Evolutionary conservation across 306 rosid species (phyloP), one percentile per base, ranked within the genome.

Genomic region (Fragaria vesca): DNA sequence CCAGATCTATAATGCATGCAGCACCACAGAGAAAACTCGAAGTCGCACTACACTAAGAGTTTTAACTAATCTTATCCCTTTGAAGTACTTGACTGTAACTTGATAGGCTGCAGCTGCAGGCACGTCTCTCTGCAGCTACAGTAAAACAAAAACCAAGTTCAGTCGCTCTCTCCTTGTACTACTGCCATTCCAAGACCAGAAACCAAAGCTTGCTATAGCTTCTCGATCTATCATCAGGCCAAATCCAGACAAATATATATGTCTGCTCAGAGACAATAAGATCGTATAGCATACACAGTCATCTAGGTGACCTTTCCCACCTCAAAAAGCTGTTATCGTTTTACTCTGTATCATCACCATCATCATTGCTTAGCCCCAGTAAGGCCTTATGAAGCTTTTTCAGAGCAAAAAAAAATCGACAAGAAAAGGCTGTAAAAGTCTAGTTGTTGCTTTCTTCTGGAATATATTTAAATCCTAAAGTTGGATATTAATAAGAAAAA

Each of bases 341-440:
- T 57, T 11, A 11, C 57, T 69, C 55, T 66, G 91, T 81, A 74
- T 83, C 86, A 79, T 79, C 89, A 65, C 83, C 74, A 8, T 88
- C 94, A 81, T 83, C 76, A 77, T 80, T 78, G 82, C 40, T 24
- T 18, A 4, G 78, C 26, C 71, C 43, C 43, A 42, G 68, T 74
- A 57, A 17, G 24, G 71, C 71, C 68, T 26, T 7, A 5, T 21
- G 62, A 43, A 63, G 69, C 21, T 47, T 43, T 58, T 74, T 4
- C 69, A 58, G 69, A 38, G 13, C 51, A 48, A 38, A 32, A 28
- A 30, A 50, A 6, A 10, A 62, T 12, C 68, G 68, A 38, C 47
- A 8, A 26, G 2, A 55, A 54, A 55, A 58, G 24, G 36, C 57
- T 58, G 57, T 60, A 43, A 43, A 74, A 74, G 78, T 16, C 66